A percentile compares a stretch with the other conserved stretches of the same genome.
Evolutionary conservation across 805 yeast species (phyloP).

Genomic region (Lipomyces lipofer): DNA sequence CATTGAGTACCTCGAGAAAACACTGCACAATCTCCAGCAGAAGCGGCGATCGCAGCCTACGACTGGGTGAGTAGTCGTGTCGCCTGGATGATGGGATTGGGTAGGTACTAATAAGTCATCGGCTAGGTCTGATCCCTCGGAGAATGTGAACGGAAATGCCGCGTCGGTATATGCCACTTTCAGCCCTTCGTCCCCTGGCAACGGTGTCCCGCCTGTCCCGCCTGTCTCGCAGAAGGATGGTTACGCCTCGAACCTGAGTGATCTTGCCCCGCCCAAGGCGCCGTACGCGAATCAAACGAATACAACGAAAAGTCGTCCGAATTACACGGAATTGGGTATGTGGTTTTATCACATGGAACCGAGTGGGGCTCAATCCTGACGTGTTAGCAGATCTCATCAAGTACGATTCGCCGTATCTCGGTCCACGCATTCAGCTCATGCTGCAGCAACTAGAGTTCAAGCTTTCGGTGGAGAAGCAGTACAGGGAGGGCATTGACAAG

Average conservation of each 20-base stretch:
- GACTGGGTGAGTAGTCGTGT: neutral
- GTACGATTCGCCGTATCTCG: slow-evolving; percentile 91
- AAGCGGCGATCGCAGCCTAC: slow-evolving; percentile 33
- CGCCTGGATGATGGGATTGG: no score
- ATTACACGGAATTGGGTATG: slow-evolving; percentile 31
- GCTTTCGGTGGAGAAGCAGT: slow-evolving; percentile 90
- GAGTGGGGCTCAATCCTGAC: neutral
- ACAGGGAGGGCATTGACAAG: slow-evolving; percentile 88
- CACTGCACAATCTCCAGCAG: slow-evolving; percentile 60
- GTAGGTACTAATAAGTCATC: no score
- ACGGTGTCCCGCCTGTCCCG: no score
- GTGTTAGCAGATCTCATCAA: slow-evolving; percentile 64
- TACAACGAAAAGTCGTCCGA: slow-evolving; percentile 13
- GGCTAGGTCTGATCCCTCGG: no score
- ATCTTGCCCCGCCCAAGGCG: slow-evolving; percentile 5
- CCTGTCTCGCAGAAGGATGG: no score
- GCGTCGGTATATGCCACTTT: no score
- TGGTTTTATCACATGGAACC: no score
- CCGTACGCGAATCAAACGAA: slow-evolving; percentile 2
- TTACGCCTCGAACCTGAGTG: no score
- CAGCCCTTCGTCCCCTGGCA: no score
- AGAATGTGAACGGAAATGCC: no score
- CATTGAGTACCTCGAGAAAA: slow-evolving; percentile 81
- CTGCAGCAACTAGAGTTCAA: slow-evolving; percentile 91
- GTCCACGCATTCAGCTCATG: slow-evolving; percentile 94